Percentiles rank a stretch among this genome's conserved stretches.
Conservation (phyloP, 257 asterid species). For the Paulownia fortunei region DNA sequence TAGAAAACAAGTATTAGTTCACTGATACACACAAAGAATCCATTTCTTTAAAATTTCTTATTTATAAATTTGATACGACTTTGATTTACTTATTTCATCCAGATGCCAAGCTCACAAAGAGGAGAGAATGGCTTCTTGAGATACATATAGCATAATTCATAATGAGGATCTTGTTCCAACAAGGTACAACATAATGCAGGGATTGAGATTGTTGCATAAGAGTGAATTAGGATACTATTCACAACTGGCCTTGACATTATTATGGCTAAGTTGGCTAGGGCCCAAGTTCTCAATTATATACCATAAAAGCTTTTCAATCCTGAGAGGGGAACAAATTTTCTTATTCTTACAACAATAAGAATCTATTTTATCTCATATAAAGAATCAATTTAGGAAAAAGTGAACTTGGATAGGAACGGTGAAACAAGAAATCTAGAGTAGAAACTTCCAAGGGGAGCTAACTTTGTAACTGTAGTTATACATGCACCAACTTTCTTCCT, state of each 20-base stretch:
- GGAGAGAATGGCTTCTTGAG: not conserved
- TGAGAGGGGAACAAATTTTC: not conserved
- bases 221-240: not conserved
- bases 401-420: not conserved
- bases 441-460: not conserved
- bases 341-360: not conserved
- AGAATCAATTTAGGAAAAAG: not conserved
- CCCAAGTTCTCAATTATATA: not conserved
- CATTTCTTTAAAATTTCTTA: not conserved
- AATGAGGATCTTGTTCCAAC: not conserved
- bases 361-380: not conserved
- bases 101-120: not conserved
- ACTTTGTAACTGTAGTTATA: conserved; percentile 1
- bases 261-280: not conserved
- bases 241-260: not conserved
- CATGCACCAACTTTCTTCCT: not conserved
- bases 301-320: not conserved
- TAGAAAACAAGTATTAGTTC: not conserved
- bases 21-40: not conserved
- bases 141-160: not conserved
- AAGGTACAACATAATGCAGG: not conserved
- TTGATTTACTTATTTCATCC: not conserved
- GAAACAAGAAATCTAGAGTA: conserved; percentile 4
- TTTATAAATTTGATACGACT: not conserved
- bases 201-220: not conserved